Evolutionary conservation across 108 stramenopile species (phyloP).

Genomic region (Nitzschia sp.): DNA sequence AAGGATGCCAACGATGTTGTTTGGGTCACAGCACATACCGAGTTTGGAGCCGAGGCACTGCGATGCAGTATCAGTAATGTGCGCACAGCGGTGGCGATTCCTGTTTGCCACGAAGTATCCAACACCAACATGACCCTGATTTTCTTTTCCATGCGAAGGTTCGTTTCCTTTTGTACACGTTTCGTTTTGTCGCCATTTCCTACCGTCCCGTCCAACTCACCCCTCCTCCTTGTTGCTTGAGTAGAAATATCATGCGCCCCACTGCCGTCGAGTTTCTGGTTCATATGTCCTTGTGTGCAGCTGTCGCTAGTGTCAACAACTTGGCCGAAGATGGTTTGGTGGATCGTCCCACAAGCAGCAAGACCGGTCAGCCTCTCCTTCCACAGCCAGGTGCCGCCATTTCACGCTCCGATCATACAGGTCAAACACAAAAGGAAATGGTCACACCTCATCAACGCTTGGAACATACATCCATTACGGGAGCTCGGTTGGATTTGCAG

Average conservation of each 20-base stretch:
- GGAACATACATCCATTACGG: constrained; percentile 63
- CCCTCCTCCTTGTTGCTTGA: not conserved
- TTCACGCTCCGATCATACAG: constrained; percentile 21
- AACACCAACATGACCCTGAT: constrained; percentile 85
- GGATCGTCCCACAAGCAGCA: constrained; percentile 5
- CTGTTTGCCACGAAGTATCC: constrained; percentile 80
- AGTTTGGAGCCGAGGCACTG: constrained; percentile 73
- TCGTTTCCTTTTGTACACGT: constrained; percentile 17
- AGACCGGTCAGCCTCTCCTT: not conserved
- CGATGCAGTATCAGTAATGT: constrained; percentile 78
- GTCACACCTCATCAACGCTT: constrained; percentile 32
- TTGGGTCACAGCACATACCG: constrained; percentile 81
- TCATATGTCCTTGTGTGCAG: constrained; percentile 79
- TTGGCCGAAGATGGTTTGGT: constrained; percentile 69
- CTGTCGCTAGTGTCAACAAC: constrained; percentile 70
- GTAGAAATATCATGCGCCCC: constrained; percentile 73
- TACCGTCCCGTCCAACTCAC: not conserved
- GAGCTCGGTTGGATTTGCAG: constrained; percentile 74
- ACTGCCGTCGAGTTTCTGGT: constrained; percentile 83
- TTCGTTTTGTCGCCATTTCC: not conserved
- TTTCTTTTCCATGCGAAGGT: constrained; percentile 83
- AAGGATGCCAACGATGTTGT: constrained; percentile 86
- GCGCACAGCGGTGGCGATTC: constrained; percentile 85
- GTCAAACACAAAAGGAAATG: not conserved
- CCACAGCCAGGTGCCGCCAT: not conserved